A percentile compares a stretch with the other conserved stretches of the same genome.
Conservation (phyloP, 306 rosid species). For the Luffa aegyptiaca region DNA sequence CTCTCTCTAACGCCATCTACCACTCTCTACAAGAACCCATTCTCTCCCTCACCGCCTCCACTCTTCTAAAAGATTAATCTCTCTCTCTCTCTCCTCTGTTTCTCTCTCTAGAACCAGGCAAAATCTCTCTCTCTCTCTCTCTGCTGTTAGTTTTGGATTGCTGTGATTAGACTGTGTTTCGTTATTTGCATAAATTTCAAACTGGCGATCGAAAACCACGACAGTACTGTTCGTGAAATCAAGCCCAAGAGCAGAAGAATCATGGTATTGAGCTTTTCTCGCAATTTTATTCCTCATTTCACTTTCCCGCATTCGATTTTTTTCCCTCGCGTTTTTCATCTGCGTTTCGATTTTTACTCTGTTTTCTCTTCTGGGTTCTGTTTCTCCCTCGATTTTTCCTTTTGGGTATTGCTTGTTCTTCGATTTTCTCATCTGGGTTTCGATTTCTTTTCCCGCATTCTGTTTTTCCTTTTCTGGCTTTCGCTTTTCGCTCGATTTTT, state of each 20-base stretch:
- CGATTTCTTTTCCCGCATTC: not conserved
- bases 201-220: slow-evolving; percentile 93
- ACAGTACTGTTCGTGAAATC: slow-evolving; percentile 68
- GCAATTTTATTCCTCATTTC: not conserved
- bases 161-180: not conserved
- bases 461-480: not conserved
- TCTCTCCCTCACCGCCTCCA: slow-evolving; percentile 42
- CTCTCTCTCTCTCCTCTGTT: not conserved
- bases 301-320: not conserved
- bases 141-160: not conserved
- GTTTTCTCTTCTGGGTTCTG: not conserved
- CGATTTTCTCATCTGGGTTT: not conserved
- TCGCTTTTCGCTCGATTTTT: not conserved
- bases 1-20: slow-evolving; percentile 42
- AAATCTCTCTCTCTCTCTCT: not conserved
- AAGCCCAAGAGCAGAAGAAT: slow-evolving; percentile 93
- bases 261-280: slow-evolving; percentile 36
- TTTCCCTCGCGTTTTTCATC: no score
- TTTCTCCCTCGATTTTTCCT: not conserved
- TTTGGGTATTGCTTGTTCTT: not conserved
- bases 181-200: slow-evolving; percentile 6
- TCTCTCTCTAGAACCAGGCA: not conserved
- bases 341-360: not conserved
- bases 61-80: slow-evolving; percentile 14
- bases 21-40: slow-evolving; percentile 76